Percentiles rank a stretch among this genome's conserved stretches.
Evolutionary conservation across 2,329 filamentous ascomycete species (phyloP).

Genomic region (Aspergillus caelatus): DNA sequence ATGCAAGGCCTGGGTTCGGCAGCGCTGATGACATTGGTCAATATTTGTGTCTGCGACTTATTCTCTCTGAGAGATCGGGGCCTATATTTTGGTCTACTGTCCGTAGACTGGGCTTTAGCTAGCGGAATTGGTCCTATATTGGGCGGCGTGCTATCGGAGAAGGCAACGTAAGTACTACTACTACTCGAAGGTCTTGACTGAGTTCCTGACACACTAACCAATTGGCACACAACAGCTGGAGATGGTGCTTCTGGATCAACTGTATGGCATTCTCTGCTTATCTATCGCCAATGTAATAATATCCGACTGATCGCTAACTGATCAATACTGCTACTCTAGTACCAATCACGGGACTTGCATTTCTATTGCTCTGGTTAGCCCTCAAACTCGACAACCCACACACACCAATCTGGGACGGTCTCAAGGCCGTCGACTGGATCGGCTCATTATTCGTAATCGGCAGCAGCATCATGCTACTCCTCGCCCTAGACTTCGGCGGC

Average conservation of each 20-base stretch:
- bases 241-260: constrained; percentile 66
- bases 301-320: not conserved
- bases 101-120: constrained; percentile 54
- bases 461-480: constrained; percentile 82
- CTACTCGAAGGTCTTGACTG: not conserved
- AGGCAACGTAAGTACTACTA: constrained; percentile 14
- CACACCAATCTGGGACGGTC: constrained; percentile 59
- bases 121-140: constrained; percentile 36
- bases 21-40: constrained; percentile 51
- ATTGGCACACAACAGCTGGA: constrained; percentile 47
- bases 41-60: constrained; percentile 54
- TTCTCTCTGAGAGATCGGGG: constrained; percentile 40
- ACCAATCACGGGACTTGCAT: constrained; percentile 62
- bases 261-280: constrained; percentile 27
- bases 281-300: not conserved
- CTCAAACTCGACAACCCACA: constrained; percentile 64
- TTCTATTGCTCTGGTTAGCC: constrained; percentile 62
- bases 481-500: constrained; percentile 84
- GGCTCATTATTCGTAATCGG: constrained; percentile 69
- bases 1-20: constrained; percentile 55
- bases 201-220: not conserved
- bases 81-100: constrained; percentile 6
- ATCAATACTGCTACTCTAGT: constrained; percentile 35
- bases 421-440: constrained; percentile 66
- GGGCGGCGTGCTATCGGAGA: constrained; percentile 31